A percentile compares a stretch with the other conserved stretches of the same genome.
phyloP scores from a whole-genome alignment of 495 filamentous ascomycete species.

The Lophium mytilinum region DNA sequence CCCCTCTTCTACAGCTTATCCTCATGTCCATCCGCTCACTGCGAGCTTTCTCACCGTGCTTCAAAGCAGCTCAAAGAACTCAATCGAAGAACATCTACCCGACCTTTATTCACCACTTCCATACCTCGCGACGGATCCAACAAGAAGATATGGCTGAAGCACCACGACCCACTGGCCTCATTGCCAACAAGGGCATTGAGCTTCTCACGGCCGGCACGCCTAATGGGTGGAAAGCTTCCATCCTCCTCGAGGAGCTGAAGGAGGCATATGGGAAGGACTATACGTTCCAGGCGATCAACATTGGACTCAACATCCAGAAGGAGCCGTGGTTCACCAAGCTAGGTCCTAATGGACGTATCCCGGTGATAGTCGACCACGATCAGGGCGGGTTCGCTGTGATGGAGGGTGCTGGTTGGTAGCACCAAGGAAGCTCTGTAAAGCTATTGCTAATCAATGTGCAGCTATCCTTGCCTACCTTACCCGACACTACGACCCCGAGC shows the following conservation, averaged over 20 bases:
- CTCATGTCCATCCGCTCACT: background rate
- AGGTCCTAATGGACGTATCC: slow-evolving; percentile 34
- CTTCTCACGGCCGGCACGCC: slow-evolving; percentile 37
- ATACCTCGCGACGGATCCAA: slow-evolving; percentile 6
- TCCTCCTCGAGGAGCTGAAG: slow-evolving; percentile 34
- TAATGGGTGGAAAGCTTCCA: slow-evolving; percentile 31
- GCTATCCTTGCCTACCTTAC: slow-evolving; percentile 33
- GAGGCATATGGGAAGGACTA: slow-evolving; percentile 34
- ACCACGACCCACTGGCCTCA: slow-evolving; percentile 40
- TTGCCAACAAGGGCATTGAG: slow-evolving; percentile 50
- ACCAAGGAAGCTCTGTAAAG: background rate
- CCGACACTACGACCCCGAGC: slow-evolving; percentile 32
- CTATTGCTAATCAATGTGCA: background rate
- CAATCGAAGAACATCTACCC: too few species aligned
- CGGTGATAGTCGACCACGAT: slow-evolving; percentile 35
- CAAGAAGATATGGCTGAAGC: slow-evolving; percentile 16
- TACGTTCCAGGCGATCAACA: slow-evolving; percentile 31
- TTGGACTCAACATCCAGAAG: slow-evolving; percentile 33
- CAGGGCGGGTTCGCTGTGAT: slow-evolving; percentile 28
- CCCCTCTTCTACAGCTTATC: background rate
- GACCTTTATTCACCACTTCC: slow-evolving; percentile 1
- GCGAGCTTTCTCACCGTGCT: background rate
- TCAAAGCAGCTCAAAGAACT: background rate
- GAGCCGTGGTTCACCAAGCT: slow-evolving; percentile 34
- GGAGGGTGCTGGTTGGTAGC: slow-evolving; percentile 24